phyloP scores from a whole-genome alignment of 1,139 yeast species.

The Martiniozyma asiatica region DNA sequence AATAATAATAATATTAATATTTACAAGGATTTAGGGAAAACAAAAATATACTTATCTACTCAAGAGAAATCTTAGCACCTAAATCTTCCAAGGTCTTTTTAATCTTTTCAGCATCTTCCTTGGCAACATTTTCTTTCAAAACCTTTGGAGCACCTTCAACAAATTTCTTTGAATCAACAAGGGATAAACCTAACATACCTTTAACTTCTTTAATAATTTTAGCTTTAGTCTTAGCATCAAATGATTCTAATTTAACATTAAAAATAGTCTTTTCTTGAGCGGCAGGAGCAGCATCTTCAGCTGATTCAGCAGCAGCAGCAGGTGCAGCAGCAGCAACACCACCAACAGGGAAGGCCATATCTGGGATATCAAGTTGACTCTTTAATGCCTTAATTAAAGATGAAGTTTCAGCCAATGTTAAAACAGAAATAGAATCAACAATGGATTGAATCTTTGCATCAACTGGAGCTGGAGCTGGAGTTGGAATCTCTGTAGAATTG shows the following conservation, averaged over 20 bases:
- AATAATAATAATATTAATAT: too few species aligned
- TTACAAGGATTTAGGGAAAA: too few species aligned
- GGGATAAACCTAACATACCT: slow-evolving; percentile 77
- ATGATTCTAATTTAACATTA: slow-evolving; percentile 81
- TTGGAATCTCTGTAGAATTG: slow-evolving; percentile 37
- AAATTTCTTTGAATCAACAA: slow-evolving; percentile 94
- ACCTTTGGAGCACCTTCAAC: slow-evolving; percentile 97
- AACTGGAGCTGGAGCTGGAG: slow-evolving; percentile 33
- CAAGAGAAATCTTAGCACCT: slow-evolving; percentile 87
- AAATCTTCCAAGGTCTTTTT: slow-evolving; percentile 86
- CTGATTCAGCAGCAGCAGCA: slow-evolving; percentile 51
- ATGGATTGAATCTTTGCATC: slow-evolving; percentile 82
- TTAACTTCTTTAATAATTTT: slow-evolving; percentile 96
- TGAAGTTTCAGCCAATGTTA: slow-evolving; percentile 86
- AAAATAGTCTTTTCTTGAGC: slow-evolving; percentile 89
- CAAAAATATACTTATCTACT: too few species aligned
- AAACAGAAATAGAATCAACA: slow-evolving; percentile 81
- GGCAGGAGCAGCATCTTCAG: slow-evolving; percentile 61
- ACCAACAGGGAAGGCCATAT: slow-evolving; percentile 63
- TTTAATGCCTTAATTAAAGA: slow-evolving; percentile 74
- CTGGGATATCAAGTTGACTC: slow-evolving; percentile 81
- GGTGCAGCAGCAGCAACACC: slow-evolving; percentile 36
- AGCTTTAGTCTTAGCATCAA: slow-evolving; percentile 92
- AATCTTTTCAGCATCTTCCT: slow-evolving; percentile 87
- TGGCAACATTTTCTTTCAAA: slow-evolving; percentile 72